These are phyloP conservation scores for Diutina rugosa DNA, from an alignment of 1,139 yeast species.

Conservation along the genomic window DNA sequence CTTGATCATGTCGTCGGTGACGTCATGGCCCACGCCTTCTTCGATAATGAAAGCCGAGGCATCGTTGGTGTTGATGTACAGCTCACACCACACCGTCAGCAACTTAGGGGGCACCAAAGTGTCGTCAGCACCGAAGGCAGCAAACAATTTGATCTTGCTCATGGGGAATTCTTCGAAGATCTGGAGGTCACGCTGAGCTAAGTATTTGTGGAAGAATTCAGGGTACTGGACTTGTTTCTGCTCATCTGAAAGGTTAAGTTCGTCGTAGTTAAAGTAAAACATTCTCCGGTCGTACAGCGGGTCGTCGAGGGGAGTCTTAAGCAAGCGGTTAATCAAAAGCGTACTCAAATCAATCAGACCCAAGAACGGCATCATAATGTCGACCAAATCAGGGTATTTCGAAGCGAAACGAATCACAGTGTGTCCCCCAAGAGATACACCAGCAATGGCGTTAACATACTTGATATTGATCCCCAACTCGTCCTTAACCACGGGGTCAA, in stretches of 20 bases:
- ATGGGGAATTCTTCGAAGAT: slow-evolving; percentile 26
- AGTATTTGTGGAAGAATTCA: slow-evolving; percentile 20
- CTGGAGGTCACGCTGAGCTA: slow-evolving; percentile 16
- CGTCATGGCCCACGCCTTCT: slow-evolving; percentile 23
- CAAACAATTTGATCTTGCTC: slow-evolving; percentile 20
- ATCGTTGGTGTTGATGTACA: slow-evolving; percentile 16
- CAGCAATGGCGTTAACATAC: slow-evolving; percentile 29
- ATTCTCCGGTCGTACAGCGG: slow-evolving; percentile 14
- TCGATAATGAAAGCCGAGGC: slow-evolving; percentile 15
- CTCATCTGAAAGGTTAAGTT: slow-evolving; percentile 16
- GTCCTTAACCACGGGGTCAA: slow-evolving; percentile 6
- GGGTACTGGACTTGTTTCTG: slow-evolving; percentile 18
- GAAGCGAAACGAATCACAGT: slow-evolving; percentile 60
- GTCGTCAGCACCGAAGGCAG: slow-evolving; percentile 25
- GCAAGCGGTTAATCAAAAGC: slow-evolving; percentile 27
- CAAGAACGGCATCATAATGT: slow-evolving; percentile 70
- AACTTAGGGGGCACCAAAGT: slow-evolving; percentile 23
- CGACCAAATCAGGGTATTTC: slow-evolving; percentile 71
- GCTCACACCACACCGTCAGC: slow-evolving; percentile 21
- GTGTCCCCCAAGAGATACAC: slow-evolving; percentile 55
- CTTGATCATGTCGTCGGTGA: slow-evolving; percentile 23
- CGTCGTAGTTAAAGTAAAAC: slow-evolving; percentile 24
- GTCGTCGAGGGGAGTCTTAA: slow-evolving; percentile 7
- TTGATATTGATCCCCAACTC: slow-evolving; percentile 12
- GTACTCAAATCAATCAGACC: slow-evolving; percentile 34